These are phyloP conservation scores for Rhododendron henanense DNA, from an alignment of 148 eudicot species.

Conservation along the genomic window DNA sequence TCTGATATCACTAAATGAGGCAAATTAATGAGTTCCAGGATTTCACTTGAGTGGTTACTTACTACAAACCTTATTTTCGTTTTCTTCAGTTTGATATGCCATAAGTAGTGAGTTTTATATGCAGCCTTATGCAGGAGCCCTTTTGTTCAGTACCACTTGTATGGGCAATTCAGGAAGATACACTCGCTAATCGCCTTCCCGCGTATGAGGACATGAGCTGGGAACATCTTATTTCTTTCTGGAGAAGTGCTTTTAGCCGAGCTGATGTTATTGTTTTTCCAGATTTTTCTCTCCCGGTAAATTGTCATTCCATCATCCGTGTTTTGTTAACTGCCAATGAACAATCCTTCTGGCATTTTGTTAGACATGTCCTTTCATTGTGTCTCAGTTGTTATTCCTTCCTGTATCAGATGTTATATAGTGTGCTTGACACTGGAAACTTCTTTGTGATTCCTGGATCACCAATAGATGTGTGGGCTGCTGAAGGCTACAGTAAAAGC, in stretches of 20 bases:
- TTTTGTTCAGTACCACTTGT: conserved; percentile 92
- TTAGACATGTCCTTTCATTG: conserved; percentile 1
- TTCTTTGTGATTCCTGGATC: conserved; percentile 99
- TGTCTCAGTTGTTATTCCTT: conserved; percentile 37
- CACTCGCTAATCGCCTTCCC: conserved; percentile 75
- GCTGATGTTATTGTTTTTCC: conserved; percentile 91
- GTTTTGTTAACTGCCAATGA: neutral
- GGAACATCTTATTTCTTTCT: conserved; percentile 62
- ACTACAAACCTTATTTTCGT: neutral
- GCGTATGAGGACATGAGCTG: conserved; percentile 55
- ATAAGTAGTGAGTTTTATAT: conserved; percentile 67
- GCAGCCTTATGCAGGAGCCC: conserved; percentile 99
- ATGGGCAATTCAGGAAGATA: conserved; percentile 91
- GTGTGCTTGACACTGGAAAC: conserved; percentile 92
- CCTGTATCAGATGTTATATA: conserved; percentile 84
- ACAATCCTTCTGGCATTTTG: neutral
- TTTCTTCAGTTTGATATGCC: conserved; percentile 23
- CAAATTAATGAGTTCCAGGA: neutral
- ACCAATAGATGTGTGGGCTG: conserved; percentile 91
- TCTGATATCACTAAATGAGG: neutral
- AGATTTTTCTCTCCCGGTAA: conserved; percentile 86
- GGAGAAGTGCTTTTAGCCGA: conserved; percentile 70
- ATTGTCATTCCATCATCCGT: conserved; percentile 4
- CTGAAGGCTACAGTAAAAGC: conserved; percentile 65
- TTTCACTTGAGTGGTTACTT: neutral